phyloP scores from a whole-genome alignment of 352 stramenopile genomes.

The Pythium chondricola region DNA sequence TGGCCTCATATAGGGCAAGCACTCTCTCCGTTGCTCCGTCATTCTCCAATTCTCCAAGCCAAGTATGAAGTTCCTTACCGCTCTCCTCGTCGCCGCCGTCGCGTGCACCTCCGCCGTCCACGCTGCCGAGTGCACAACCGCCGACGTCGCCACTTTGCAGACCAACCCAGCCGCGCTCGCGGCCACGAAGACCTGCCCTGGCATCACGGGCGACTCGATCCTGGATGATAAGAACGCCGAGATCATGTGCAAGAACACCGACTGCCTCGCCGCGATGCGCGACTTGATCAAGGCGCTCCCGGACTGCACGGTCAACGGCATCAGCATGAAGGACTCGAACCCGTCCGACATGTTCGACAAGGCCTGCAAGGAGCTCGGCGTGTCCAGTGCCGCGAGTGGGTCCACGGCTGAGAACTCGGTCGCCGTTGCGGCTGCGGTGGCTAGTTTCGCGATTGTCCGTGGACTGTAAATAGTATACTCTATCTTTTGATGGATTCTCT shows the following conservation, averaged over 20 bases:
- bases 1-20: too few relatives aligned
- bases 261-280: background rate
- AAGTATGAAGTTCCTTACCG: background rate
- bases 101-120: background rate
- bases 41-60: too few relatives aligned
- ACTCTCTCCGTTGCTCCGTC: too few relatives aligned
- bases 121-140: slow-evolving; percentile 3
- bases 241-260: background rate
- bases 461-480: too few relatives aligned
- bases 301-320: background rate
- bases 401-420: too few relatives aligned
- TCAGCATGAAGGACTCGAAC: background rate
- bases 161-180: background rate
- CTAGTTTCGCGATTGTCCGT: too few relatives aligned
- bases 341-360: background rate
- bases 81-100: background rate
- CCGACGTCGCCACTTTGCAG: background rate
- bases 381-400: too few relatives aligned
- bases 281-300: background rate
- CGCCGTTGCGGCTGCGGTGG: too few relatives aligned
- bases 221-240: background rate
- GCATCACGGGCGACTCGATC: background rate
- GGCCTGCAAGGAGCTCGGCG: background rate
- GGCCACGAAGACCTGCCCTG: background rate
- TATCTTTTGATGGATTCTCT: too few relatives aligned